A percentile compares a stretch with the other conserved stretches of the same genome.
phyloP scores from a whole-genome alignment of 106 monocot species.

The Amphibolis antarctica region DNA sequence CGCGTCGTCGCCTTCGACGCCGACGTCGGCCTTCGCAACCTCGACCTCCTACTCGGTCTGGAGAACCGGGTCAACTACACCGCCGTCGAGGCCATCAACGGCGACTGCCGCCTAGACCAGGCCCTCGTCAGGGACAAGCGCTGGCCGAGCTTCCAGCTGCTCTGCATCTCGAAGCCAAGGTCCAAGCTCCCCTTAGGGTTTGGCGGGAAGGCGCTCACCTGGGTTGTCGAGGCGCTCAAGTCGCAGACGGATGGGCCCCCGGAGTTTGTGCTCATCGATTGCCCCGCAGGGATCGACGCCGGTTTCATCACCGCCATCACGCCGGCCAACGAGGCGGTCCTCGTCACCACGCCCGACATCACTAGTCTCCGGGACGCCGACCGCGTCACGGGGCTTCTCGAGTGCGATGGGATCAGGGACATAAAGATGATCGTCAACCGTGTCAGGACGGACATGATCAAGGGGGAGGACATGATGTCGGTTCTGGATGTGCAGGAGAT shows the following conservation, averaged over 20 bases:
- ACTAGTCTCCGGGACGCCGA: constrained; percentile 84
- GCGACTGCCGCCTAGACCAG: constrained; percentile 76
- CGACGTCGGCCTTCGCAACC: constrained; percentile 88
- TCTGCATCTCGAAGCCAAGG: constrained; percentile 69
- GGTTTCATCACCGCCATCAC: constrained; percentile 89
- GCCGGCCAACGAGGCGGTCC: constrained; percentile 80
- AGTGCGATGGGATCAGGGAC: constrained; percentile 88
- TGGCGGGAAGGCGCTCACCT: constrained; percentile 54
- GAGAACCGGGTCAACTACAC: constrained; percentile 83
- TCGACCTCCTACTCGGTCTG: constrained; percentile 89
- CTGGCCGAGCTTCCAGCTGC: constrained; percentile 43
- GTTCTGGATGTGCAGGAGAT: constrained; percentile 95
- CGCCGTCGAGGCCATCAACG: constrained; percentile 53
- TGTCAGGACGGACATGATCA: constrained; percentile 64
- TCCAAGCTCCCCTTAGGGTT: constrained; percentile 63
- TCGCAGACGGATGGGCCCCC: constrained; percentile 15
- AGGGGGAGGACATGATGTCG: constrained; percentile 96
- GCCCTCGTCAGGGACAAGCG: constrained; percentile 63
- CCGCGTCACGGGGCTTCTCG: constrained; percentile 78
- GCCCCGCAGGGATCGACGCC: constrained; percentile 89
- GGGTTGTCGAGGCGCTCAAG: constrained; percentile 57
- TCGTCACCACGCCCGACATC: constrained; percentile 91
- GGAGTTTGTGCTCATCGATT: constrained; percentile 89
- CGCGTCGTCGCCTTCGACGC: constrained; percentile 65
- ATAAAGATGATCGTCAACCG: constrained; percentile 94